Evolutionary conservation across 1,284 basidiomycete genomes (phyloP).

Genomic region (Bjerkandera adusta): DNA sequence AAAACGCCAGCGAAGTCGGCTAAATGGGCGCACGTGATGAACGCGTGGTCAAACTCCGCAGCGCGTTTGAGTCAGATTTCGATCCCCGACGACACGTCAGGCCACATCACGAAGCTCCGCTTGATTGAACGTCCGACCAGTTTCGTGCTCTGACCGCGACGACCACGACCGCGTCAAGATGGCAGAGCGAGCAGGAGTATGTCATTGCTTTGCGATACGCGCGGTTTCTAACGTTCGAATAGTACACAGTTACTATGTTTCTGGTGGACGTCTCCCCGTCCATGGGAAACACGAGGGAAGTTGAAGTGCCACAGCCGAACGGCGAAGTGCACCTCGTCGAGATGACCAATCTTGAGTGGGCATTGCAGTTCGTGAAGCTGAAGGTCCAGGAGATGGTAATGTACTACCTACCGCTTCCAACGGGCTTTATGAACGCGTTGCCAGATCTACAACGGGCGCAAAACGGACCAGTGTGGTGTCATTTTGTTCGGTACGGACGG

Average conservation of each 20-base stretch:
- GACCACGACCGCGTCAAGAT: no score
- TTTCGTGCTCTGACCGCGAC: no score
- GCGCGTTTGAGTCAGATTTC: no score
- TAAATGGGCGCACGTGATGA: no score
- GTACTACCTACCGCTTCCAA: background rate
- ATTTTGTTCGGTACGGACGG: conserved; percentile 82
- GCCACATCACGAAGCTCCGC: no score
- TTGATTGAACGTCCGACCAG: no score
- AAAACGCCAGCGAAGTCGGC: no score
- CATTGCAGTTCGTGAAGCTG: conserved; percentile 82
- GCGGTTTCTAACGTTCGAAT: no score
- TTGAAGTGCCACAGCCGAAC: conserved; percentile 54
- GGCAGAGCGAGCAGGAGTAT: no score
- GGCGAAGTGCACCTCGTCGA: conserved; percentile 51
- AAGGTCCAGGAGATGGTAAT: conserved; percentile 86
- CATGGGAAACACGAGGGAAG: conserved; percentile 67
- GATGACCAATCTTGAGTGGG: conserved; percentile 78
- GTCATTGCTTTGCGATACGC: no score
- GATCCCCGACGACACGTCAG: no score
- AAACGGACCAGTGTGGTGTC: conserved; percentile 90
- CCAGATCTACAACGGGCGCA: conserved; percentile 85
- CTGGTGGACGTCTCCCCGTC: conserved; percentile 85
- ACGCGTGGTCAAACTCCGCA: no score
- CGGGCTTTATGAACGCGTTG: conserved; percentile 7
- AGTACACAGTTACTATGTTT: conserved; percentile 86